These are phyloP conservation scores for Chaetomium globosum DNA, from an alignment of 2,329 filamentous ascomycete genomes.

Conservation along the genomic window DNA sequence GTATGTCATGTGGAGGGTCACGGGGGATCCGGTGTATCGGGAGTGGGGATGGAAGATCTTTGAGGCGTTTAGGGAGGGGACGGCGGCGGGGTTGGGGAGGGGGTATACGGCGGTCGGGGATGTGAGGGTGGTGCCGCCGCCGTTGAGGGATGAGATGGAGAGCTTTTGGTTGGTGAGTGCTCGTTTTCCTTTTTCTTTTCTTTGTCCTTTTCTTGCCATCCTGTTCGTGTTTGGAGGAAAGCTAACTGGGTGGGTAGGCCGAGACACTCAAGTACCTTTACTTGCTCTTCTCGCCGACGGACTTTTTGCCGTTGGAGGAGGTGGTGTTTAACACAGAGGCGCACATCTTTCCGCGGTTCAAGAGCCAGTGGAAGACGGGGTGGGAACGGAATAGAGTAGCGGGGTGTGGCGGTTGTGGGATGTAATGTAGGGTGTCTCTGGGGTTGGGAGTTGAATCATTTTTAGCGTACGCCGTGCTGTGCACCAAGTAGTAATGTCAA, in stretches of 20 bases:
- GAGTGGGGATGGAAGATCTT: conserved; percentile 99
- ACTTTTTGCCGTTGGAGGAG: conserved; percentile 79
- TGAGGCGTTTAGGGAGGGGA: conserved; percentile 82
- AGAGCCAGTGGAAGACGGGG: conserved; percentile 57
- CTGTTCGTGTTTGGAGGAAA: neutral
- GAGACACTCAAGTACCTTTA: conserved; percentile 98
- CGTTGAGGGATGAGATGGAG: conserved; percentile 90
- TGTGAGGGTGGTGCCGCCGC: conserved; percentile 70
- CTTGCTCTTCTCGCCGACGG: conserved; percentile 82
- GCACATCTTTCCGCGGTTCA: conserved; percentile 82
- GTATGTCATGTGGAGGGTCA: conserved; percentile 99
- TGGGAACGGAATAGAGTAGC: conserved; percentile 66
- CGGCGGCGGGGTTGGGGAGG: conserved; percentile 72
- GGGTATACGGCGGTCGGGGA: conserved; percentile 84
- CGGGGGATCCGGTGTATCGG: conserved; percentile 82
- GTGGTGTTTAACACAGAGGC: conserved; percentile 96
- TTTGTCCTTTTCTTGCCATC: neutral
- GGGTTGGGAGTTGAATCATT: neutral
- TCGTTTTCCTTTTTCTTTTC: too few species aligned
- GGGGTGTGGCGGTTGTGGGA: neutral
- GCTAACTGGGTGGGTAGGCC: conserved; percentile 48
- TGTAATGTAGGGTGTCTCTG: neutral
- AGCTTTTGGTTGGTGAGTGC: conserved; percentile 78
- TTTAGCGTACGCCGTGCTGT: neutral
- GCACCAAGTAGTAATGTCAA: neutral